These are phyloP conservation scores for Baudoinia panamericana DNA, from an alignment of 495 filamentous ascomycete species.

Conservation along the genomic window DNA sequence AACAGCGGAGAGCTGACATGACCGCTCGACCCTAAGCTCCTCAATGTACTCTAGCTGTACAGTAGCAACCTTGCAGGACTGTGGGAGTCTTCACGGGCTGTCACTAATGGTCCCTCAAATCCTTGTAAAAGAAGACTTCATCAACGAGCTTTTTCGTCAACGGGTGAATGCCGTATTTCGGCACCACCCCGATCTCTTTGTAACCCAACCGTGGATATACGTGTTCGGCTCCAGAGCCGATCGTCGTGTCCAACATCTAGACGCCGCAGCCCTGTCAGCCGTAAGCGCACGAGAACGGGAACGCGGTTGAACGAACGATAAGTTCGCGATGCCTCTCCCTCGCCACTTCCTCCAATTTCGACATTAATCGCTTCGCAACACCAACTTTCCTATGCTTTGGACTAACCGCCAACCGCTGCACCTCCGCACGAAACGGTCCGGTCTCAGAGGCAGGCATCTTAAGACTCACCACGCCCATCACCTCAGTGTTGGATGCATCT, in stretches of 20 bases:
- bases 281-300: background rate
- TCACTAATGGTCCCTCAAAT: conserved; percentile 2
- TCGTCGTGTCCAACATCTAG: conserved; percentile 16
- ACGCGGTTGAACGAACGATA: conserved; percentile 1
- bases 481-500: background rate
- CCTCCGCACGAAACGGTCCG: conserved; percentile 8
- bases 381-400: conserved; percentile 10
- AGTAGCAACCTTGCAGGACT: too few relatives aligned
- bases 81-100: background rate
- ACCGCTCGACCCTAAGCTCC: background rate
- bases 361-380: conserved; percentile 10
- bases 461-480: conserved; percentile 12
- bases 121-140: conserved; percentile 17
- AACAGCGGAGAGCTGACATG: too few relatives aligned
- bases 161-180: conserved; percentile 12
- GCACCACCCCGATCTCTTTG: conserved; percentile 5
- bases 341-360: conserved; percentile 10
- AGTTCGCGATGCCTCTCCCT: conserved; percentile 6
- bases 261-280: background rate
- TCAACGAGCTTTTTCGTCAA: conserved; percentile 8
- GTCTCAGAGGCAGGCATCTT: conserved; percentile 8
- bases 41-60: conserved; percentile 7
- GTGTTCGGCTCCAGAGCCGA: conserved; percentile 9
- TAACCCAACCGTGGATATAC: conserved; percentile 15
- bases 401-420: conserved; percentile 12